Conservation (phyloP, 2,329 filamentous ascomycete species). For the Fusarium tupiense region DNA sequence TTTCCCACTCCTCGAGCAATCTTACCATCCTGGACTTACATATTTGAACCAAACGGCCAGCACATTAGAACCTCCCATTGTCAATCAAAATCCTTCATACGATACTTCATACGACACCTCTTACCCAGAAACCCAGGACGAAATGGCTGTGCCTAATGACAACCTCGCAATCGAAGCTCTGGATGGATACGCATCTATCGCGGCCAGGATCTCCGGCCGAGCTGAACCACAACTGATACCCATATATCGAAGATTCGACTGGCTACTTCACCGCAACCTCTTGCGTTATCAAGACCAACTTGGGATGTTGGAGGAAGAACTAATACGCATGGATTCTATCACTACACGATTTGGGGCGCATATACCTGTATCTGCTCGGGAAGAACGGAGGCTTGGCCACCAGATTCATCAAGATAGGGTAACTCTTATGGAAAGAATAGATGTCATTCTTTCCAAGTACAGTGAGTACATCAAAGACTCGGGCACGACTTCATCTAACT, state of each 20-base stretch:
- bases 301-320: slow-evolving; percentile 79
- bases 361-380: slow-evolving; percentile 22
- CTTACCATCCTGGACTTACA: slow-evolving; percentile 11
- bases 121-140: slow-evolving; percentile 7
- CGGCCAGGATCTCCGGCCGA: slow-evolving; percentile 58
- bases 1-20: not conserved
- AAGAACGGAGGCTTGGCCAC: slow-evolving; percentile 2
- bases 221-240: slow-evolving; percentile 56
- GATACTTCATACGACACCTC: slow-evolving; percentile 8
- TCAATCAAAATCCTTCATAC: not conserved
- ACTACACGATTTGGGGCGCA: slow-evolving; percentile 57
- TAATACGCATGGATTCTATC: slow-evolving; percentile 72
- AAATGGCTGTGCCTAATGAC: slow-evolving; percentile 31
- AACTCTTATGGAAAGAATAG: slow-evolving; percentile 7
- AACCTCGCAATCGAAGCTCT: slow-evolving; percentile 53
- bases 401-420: slow-evolving; percentile 2
- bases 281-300: slow-evolving; percentile 89
- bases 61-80: not conserved
- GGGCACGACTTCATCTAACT: not conserved
- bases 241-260: slow-evolving; percentile 85
- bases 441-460: slow-evolving; percentile 5
- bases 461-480: not conserved
- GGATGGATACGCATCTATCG: slow-evolving; percentile 71
- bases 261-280: slow-evolving; percentile 82
- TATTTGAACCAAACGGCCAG: slow-evolving; percentile 6